phyloP scores from a whole-genome alignment of 257 asterid genomes.

The Solanum bukasovii region DNA sequence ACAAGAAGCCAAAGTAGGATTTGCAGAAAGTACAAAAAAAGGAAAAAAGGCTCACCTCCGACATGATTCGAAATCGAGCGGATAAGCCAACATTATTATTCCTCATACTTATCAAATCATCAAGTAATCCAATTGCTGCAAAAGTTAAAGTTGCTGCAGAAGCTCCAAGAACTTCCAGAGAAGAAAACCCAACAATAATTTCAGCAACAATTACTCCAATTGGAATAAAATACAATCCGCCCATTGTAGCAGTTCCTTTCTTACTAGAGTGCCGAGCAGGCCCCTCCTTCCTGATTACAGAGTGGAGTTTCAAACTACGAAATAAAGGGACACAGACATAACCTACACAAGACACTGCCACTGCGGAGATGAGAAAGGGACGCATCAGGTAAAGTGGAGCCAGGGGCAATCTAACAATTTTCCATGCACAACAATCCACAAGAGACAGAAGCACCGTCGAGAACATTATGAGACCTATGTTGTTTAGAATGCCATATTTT shows the following conservation, averaged over 20 bases:
- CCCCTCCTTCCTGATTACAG: constrained; percentile 37
- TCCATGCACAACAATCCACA: constrained; percentile 86
- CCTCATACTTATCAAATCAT: constrained; percentile 43
- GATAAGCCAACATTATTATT: constrained; percentile 35
- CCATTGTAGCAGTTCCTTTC: constrained; percentile 79
- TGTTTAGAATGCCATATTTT: constrained; percentile 56
- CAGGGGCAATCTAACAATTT: constrained; percentile 78
- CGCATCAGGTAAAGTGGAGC: constrained; percentile 62
- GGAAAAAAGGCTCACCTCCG: constrained; percentile 45
- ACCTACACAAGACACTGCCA: constrained; percentile 50
- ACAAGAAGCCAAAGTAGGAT: neutral
- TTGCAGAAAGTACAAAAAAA: neutral
- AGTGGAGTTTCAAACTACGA: constrained; percentile 43
- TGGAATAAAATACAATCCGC: constrained; percentile 77
- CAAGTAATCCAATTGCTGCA: constrained; percentile 63
- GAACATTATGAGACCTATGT: constrained; percentile 48
- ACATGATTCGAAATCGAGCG: constrained; percentile 43
- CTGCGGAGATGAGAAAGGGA: constrained; percentile 60
- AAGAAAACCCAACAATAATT: constrained; percentile 48
- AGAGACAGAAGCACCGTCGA: constrained; percentile 43
- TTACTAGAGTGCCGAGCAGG: constrained; percentile 44
- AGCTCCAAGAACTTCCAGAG: constrained; percentile 67
- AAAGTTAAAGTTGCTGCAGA: constrained; percentile 54
- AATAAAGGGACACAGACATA: constrained; percentile 78
- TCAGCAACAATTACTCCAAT: constrained; percentile 75